A percentile compares a stretch with the other conserved stretches of the same genome.
These are phyloP conservation scores for Exophiala bonariae DNA, from an alignment of 2,329 filamentous ascomycete genomes.

Conservation along the genomic window DNA sequence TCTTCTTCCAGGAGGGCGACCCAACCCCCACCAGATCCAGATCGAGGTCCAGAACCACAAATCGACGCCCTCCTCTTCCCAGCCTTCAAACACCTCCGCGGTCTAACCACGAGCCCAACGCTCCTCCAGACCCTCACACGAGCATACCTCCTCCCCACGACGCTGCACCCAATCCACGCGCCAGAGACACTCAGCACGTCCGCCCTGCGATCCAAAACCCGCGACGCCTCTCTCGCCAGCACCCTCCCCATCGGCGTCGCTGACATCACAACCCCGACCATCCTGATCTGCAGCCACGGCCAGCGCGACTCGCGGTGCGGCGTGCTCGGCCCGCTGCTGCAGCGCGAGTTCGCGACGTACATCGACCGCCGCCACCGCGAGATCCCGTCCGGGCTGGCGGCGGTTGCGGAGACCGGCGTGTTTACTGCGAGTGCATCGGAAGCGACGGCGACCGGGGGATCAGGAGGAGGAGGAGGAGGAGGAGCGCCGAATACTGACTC, in stretches of 20 bases:
- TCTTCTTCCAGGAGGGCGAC: no score
- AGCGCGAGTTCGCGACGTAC: conserved; percentile 63
- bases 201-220: conserved; percentile 54
- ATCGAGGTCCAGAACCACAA: conserved; percentile 37
- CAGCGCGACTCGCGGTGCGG: conserved; percentile 82
- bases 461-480: neutral
- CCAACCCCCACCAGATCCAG: no score
- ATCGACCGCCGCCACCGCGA: conserved; percentile 9
- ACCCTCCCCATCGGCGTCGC: conserved; percentile 34
- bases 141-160: conserved; percentile 52
- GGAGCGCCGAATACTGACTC: no score
- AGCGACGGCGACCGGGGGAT: no score
- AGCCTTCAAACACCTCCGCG: conserved; percentile 74
- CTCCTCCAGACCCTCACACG: conserved; percentile 46
- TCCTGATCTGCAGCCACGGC: conserved; percentile 87
- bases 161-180: conserved; percentile 64
- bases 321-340: conserved; percentile 71
- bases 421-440: no score
- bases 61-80: conserved; percentile 74
- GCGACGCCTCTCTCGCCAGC: conserved; percentile 57
- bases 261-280: conserved; percentile 40
- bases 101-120: conserved; percentile 51
- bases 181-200: conserved; percentile 52
- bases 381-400: no score
- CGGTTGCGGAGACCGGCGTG: neutral